phyloP scores from a whole-genome alignment of 352 stramenopile genomes.

The Globisporangium nagaii region DNA sequence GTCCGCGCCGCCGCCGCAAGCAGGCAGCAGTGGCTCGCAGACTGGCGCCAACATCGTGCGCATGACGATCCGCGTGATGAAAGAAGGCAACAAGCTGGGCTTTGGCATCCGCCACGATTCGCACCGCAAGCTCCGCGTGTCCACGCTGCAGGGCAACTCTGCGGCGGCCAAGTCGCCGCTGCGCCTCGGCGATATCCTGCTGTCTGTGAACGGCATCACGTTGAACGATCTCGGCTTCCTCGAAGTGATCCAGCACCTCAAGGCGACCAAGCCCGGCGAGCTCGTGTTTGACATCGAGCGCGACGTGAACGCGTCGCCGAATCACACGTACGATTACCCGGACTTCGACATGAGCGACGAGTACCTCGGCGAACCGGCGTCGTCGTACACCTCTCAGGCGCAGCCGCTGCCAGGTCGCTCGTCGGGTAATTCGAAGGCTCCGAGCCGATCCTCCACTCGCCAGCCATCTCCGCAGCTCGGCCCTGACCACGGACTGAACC shows the following conservation, averaged over 20 bases:
- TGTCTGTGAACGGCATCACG: slow-evolving; percentile 59
- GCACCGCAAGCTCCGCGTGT: slow-evolving; percentile 48
- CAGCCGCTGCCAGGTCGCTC: too few relatives aligned
- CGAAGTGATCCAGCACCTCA: slow-evolving; percentile 52
- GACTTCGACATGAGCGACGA: slow-evolving; percentile 6
- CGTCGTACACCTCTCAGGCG: not conserved
- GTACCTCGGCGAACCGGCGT: slow-evolving; percentile 3
- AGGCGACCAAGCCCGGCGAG: slow-evolving; percentile 38
- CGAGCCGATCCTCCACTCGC: not conserved
- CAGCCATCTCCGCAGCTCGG: slow-evolving; percentile 1
- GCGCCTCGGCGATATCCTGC: slow-evolving; percentile 54
- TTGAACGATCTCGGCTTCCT: slow-evolving; percentile 46
- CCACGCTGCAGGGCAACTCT: slow-evolving; percentile 42
- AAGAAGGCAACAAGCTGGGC: slow-evolving; percentile 49
- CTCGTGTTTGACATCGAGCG: slow-evolving; percentile 61
- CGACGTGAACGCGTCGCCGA: not conserved
- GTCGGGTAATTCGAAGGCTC: not conserved
- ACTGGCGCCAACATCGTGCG: slow-evolving; percentile 4
- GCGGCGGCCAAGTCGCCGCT: slow-evolving; percentile 31
- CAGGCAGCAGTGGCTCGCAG: not conserved
- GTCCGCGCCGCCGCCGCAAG: not conserved
- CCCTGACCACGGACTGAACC: not conserved
- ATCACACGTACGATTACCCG: slow-evolving; percentile 6
- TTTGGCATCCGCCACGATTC: slow-evolving; percentile 68
- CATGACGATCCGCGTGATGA: slow-evolving; percentile 40